phyloP scores from a whole-genome alignment of 352 stramenopile species.

The Globisporangium middletonii region DNA sequence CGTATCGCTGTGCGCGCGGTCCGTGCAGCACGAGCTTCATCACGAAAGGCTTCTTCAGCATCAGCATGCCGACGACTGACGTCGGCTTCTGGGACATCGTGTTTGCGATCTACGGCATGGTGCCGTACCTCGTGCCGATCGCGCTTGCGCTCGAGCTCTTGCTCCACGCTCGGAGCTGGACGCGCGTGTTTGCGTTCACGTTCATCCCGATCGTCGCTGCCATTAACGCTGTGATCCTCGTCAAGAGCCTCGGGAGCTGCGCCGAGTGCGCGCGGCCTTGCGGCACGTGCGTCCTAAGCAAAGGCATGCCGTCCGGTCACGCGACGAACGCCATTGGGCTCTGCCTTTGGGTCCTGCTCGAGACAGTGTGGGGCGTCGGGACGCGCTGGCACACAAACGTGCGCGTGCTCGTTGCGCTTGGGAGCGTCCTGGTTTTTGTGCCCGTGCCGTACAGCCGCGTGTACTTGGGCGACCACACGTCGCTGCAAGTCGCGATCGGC shows the following conservation, averaged over 20 bases:
- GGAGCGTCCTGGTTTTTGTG: constrained; percentile 29
- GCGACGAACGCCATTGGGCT: constrained; percentile 41
- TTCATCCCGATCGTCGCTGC: constrained; percentile 41
- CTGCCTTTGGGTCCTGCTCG: constrained; percentile 40
- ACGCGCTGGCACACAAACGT: constrained; percentile 10
- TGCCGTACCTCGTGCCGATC: constrained; percentile 46
- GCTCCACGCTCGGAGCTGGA: constrained; percentile 34
- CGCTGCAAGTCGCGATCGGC: constrained; percentile 39
- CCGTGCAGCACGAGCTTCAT: constrained; percentile 42
- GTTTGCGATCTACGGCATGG: constrained; percentile 48
- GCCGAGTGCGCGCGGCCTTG: constrained; percentile 40
- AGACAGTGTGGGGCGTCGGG: constrained; percentile 29
- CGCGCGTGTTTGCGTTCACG: constrained; percentile 36
- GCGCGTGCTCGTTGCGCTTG: constrained; percentile 10
- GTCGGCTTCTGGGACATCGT: constrained; percentile 49
- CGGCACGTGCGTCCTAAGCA: constrained; percentile 35
- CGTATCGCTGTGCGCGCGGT: constrained; percentile 38
- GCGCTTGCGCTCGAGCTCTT: constrained; percentile 32
- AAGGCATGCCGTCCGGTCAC: constrained; percentile 49
- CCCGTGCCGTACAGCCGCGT: constrained; percentile 51
- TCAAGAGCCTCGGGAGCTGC: constrained; percentile 38
- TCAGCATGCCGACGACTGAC: constrained; percentile 26
- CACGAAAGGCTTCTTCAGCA: constrained; percentile 44
- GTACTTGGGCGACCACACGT: constrained; percentile 53
- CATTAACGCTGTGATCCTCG: constrained; percentile 34